Base-by-base conservation (phyloP, 2,329 filamentous ascomycete species). In the Keithomyces neogunnii region DNA sequence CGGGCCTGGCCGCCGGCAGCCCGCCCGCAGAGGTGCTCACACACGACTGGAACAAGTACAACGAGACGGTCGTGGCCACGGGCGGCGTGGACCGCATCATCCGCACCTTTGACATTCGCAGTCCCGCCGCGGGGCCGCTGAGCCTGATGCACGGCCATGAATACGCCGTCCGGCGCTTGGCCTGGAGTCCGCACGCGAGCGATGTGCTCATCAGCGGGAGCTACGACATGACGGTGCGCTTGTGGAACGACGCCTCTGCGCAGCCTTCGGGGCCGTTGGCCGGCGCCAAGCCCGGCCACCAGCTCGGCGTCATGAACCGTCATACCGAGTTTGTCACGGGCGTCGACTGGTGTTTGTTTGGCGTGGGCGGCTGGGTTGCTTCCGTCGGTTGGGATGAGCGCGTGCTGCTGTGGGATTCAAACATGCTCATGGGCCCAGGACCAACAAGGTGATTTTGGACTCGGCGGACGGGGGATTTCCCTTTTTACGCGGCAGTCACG, bases 11-110 rank as follows among this genome's bases (percentile, higher is more conserved):
- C 62, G 47, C 71, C 69, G 64, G 70, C 35, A 69, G 66, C 33
- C 74, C 82, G n/a, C 89, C 90, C 0, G 78, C 82, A 8, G 93
- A 99, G 73, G 82, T 89, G 38, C 78, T 99, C 33, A 96, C 91
- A 0, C 93, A 97, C 69, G 93, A 99, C 69, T 99, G 93, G 93
- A 99, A 99, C 73, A 99, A 99, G 70, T 99, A 99, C 71, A 81
- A 87, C 39, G 83, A 90, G 58, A 86, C 84, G 0, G 76, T 96
- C 30, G 74, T 99, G 50, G 93, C 93, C 0, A 89, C 89, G 0
- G 93, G 83, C 1, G 92, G 93, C 50, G 93, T 97, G 3, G 93
- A 99, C 67, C 81, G 88, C 50, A 73, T 86, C 19, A 85, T 99
- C 54, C 84, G 93, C 46, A 93, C 88, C 0, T 97, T 97, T 62